These are phyloP conservation scores for Lactarius psammicola DNA, from an alignment of 768 basidiomycete species.

Conservation along the genomic window DNA sequence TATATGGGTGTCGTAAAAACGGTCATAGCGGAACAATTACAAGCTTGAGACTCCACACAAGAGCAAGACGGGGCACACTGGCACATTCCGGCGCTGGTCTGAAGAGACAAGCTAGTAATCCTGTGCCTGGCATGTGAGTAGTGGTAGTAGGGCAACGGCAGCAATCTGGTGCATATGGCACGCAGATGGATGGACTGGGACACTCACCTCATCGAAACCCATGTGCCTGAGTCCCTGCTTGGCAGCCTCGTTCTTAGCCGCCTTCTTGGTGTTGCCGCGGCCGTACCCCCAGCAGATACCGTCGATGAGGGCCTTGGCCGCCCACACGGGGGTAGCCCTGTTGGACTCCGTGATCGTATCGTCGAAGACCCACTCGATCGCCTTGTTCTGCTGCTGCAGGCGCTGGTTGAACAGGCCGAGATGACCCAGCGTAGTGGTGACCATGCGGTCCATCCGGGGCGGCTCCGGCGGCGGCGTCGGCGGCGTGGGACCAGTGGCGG, in stretches of 20 bases:
- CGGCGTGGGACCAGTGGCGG: slow-evolving; percentile 25
- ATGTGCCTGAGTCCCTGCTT: slow-evolving; percentile 64
- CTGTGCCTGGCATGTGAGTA: slow-evolving; percentile 8
- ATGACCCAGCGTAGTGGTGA: slow-evolving; percentile 50
- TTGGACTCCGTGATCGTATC: slow-evolving; percentile 47
- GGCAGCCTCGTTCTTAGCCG: slow-evolving; percentile 78
- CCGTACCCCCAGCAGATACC: slow-evolving; percentile 60
- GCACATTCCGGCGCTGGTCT: slow-evolving; percentile 35
- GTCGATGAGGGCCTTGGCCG: slow-evolving; percentile 60
- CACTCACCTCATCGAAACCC: slow-evolving; percentile 49
- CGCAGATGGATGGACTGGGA: background rate
- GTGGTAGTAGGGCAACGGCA: background rate
- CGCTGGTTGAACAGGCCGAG: slow-evolving; percentile 80
- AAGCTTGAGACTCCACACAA: slow-evolving; percentile 28
- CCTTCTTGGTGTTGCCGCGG: slow-evolving; percentile 72
- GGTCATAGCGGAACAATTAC: background rate
- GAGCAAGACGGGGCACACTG: slow-evolving; percentile 20
- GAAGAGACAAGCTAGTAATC: slow-evolving; percentile 33
- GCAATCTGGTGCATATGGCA: background rate
- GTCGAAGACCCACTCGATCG: slow-evolving; percentile 71
- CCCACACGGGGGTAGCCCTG: slow-evolving; percentile 76
- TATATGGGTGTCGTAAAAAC: background rate
- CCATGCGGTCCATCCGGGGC: slow-evolving; percentile 5
- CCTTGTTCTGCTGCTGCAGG: slow-evolving; percentile 54
- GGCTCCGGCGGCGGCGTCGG: slow-evolving; percentile 26